Evolutionary conservation across 1,139 yeast species (phyloP).

Genomic region (Pichia sp.): DNA sequence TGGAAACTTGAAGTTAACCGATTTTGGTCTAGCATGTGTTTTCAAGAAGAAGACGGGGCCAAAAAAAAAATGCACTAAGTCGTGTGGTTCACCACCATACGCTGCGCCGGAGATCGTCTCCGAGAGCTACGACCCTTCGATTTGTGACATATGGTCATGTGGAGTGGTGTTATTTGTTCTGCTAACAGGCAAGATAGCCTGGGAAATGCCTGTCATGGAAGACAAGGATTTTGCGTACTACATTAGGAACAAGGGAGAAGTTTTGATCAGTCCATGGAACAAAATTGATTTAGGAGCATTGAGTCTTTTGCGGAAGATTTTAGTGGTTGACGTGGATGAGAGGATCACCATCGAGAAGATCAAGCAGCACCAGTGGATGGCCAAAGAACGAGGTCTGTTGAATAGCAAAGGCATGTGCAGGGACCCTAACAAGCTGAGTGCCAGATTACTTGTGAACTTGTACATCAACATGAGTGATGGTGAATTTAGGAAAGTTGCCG

Average conservation of each 20-base stretch:
- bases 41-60: constrained; percentile 59
- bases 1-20: constrained; percentile 62
- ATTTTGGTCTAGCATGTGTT: constrained; percentile 64
- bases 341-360: constrained; percentile 42
- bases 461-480: constrained; percentile 46
- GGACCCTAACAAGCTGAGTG: constrained; percentile 44
- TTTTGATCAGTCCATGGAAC: constrained; percentile 47
- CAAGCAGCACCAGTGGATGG: constrained; percentile 51
- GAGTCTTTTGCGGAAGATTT: constrained; percentile 47
- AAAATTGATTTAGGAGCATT: constrained; percentile 44
- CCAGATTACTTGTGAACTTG: constrained; percentile 41
- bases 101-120: constrained; percentile 65
- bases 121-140: constrained; percentile 47
- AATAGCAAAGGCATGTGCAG: constrained; percentile 44
- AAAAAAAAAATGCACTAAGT: constrained; percentile 50
- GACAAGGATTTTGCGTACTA: constrained; percentile 47
- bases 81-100: constrained; percentile 67
- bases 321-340: constrained; percentile 43
- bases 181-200: constrained; percentile 59
- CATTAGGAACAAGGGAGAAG: constrained; percentile 41
- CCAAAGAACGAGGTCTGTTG: constrained; percentile 39
- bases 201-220: constrained; percentile 52
- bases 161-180: constrained; percentile 59
- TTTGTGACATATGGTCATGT: constrained; percentile 61
- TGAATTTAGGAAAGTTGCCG: constrained; percentile 34